These are phyloP conservation scores for Daldinia loculata DNA, from an alignment of 495 filamentous ascomycete genomes.

Conservation along the genomic window DNA sequence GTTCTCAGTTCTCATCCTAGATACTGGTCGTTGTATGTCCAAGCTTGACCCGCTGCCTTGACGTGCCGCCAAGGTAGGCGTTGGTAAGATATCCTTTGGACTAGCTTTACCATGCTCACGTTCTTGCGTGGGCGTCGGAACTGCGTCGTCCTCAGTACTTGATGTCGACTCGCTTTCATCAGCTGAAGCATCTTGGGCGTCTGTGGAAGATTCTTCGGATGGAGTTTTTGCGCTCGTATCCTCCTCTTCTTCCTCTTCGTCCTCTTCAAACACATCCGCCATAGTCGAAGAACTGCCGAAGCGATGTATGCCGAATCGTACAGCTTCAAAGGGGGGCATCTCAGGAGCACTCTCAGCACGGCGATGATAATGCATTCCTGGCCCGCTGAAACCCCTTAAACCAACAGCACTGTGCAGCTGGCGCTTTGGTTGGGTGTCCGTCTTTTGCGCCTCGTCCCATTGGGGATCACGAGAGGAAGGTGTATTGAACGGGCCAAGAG, in stretches of 20 bases:
- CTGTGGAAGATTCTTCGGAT: conserved; percentile 41
- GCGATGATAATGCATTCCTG: conserved; percentile 89
- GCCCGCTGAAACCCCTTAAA: conserved; percentile 76
- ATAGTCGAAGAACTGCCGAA: conserved; percentile 73
- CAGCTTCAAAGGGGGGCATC: conserved; percentile 81
- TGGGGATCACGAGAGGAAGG: conserved; percentile 67
- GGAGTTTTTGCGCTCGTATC: conserved; percentile 40
- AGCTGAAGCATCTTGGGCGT: conserved; percentile 32
- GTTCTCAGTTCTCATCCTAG: conserved; percentile 50
- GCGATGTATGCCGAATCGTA: conserved; percentile 64
- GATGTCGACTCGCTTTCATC: conserved; percentile 35
- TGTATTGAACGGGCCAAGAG: conserved; percentile 91
- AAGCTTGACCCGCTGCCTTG: conserved; percentile 51
- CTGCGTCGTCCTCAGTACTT: conserved; percentile 34
- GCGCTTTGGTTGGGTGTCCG: conserved; percentile 70
- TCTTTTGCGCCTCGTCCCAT: conserved; percentile 64
- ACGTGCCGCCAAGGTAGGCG: conserved; percentile 45
- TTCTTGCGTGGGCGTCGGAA: conserved; percentile 44
- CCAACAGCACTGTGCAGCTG: conserved; percentile 89
- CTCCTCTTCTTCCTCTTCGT: conserved; percentile 80
- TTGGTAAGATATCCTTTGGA: conserved; percentile 16
- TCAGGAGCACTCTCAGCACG: conserved; percentile 92
- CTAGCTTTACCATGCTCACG: conserved; percentile 18
- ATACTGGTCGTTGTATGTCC: conserved; percentile 40
- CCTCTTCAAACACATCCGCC: conserved; percentile 95